Base-by-base conservation (phyloP, 73 alveolate genomes). In the Halteria grandinella region DNA sequence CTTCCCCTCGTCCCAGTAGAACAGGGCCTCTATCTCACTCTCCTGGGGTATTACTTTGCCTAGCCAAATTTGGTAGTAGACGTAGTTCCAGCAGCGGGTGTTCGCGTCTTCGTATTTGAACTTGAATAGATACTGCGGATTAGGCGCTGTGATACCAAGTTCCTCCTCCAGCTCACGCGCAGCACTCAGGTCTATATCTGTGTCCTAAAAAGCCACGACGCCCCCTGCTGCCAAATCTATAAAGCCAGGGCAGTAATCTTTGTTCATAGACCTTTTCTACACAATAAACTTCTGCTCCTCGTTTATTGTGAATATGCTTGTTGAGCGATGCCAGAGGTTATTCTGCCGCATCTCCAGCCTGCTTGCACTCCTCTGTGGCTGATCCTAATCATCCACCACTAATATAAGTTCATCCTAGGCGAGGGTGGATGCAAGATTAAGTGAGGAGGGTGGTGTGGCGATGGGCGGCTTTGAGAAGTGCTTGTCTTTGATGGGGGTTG, bases 221-320 rank as follows among this genome's bases (percentile, higher is more conserved):
- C 98, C 96, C 12, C 98, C 98, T 41, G 87, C 77, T 1, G 86
- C 79, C 34, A 83, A 51, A 55, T 92, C 98, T 44, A 64, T 70
- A 69, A 49, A 90, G 11, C 95, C 93, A 0, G 98, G 98, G 60
- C 96, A 92, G 60, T 90, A 92, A 53, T 87, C 87, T 59, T 92
- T 92, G 23, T 34, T 75, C 27, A 50, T 21, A 7, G 98, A 50
- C 31, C 98, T 76, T 52, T 89, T 90, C 43, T 90, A 92, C 15
- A 80, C 77, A 47, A 18, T 29, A 5, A 90, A 78, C 76, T 93
- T 75, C 32, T 80, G 63, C 52, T 87, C 63, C n/a, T 77, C 44
- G 74, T 90, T 87, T 48, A 55, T 29, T 5, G 89, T 86, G 39
- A 55, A 79, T 5, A 92, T 86, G 37, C 43, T 75, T 21, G 96